Percentiles rank a stretch among this genome's conserved stretches.
Conservation (phyloP, 2,329 filamentous ascomycete genomes). For the Pseudogymnoascus sp. region DNA sequence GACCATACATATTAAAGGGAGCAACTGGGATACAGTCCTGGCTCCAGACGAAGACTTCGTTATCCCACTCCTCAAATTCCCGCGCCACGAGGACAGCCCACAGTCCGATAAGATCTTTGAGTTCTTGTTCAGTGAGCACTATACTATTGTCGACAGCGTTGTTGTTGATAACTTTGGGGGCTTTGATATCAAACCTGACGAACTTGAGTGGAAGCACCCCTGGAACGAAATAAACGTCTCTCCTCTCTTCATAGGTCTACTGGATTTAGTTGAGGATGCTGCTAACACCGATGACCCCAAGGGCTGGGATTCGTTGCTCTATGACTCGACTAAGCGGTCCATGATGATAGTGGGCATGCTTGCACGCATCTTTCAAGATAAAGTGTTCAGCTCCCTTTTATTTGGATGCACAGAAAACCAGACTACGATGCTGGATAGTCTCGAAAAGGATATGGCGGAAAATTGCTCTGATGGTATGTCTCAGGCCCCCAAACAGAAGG, state of each 20-base stretch:
- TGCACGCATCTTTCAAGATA: background rate
- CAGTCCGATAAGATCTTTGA: background rate
- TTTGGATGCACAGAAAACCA: background rate
- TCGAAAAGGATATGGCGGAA: background rate
- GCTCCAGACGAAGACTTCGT: background rate
- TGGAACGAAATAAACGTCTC: constrained; percentile 2
- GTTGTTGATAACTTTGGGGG: background rate
- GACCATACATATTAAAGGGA: background rate
- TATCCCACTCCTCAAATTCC: background rate
- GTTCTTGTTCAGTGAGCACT: background rate
- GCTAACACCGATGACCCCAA: background rate
- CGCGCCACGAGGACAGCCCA: background rate
- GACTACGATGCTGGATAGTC: background rate
- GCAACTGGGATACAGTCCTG: background rate
- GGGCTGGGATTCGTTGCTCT: background rate
- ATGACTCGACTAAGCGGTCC: background rate
- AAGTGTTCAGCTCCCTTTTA: background rate
- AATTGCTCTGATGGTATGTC: background rate
- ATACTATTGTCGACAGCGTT: background rate
- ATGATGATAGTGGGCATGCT: background rate
- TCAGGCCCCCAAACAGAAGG: background rate
- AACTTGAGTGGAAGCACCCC: background rate
- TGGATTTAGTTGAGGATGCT: background rate
- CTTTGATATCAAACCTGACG: background rate
- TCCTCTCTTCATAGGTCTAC: background rate